phyloP scores from a whole-genome alignment of 805 yeast genomes.

The Hanseniaspora guilliermondii region DNA sequence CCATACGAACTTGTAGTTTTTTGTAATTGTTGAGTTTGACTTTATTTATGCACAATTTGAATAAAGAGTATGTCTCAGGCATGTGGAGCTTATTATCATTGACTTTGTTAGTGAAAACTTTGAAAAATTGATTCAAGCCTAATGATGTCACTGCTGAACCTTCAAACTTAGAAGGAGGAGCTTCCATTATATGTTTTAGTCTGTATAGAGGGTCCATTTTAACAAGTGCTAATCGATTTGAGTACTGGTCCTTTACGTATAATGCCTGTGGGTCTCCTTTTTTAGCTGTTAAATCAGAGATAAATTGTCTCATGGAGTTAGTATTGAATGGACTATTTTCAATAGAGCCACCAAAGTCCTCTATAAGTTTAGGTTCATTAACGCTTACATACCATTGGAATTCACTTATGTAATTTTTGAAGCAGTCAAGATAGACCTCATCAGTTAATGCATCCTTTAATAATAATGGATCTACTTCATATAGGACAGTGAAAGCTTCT shows the following conservation, averaged over 20 bases:
- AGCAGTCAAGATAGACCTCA: background rate
- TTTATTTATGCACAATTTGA: background rate
- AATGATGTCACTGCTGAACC: background rate
- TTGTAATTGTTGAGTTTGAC: background rate
- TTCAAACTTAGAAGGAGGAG: background rate
- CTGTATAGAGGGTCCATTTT: background rate
- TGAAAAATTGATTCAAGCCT: background rate
- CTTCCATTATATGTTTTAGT: background rate
- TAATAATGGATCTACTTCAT: background rate
- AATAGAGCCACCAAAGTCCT: background rate
- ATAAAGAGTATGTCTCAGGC: background rate
- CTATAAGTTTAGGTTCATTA: background rate
- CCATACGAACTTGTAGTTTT: background rate
- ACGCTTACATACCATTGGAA: conserved; percentile 4
- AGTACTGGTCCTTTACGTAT: background rate
- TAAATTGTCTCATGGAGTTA: background rate
- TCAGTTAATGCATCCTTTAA: background rate
- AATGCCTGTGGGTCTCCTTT: background rate
- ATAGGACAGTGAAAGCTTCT: background rate
- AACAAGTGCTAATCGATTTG: background rate
- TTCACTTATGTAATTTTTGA: background rate
- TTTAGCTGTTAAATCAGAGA: background rate
- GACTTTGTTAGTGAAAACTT: background rate
- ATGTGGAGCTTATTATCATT: background rate
- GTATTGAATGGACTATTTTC: conserved; percentile 4